Conservation (phyloP, 257 asterid genomes). For the Nicotiana obtusifolia region DNA sequence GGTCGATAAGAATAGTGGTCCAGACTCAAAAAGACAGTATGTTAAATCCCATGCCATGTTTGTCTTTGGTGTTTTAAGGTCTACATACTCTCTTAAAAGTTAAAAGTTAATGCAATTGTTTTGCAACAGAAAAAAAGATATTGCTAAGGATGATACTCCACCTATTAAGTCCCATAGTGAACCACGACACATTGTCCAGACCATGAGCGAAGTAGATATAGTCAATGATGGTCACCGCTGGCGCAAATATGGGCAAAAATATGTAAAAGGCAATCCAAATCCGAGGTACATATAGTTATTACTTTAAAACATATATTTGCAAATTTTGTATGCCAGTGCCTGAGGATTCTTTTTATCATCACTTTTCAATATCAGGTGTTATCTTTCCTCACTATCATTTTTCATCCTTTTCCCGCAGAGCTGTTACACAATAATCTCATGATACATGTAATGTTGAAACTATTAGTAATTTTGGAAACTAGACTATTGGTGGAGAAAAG, state of each 20-base stretch:
- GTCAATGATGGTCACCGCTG: slow-evolving; percentile 90
- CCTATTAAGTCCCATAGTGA: slow-evolving; percentile 45
- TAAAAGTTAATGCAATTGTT: slow-evolving; percentile 16
- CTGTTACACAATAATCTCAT: not conserved
- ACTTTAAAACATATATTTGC: not conserved
- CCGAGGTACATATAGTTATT: slow-evolving; percentile 57
- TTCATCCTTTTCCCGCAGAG: not conserved
- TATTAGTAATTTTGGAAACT: not conserved
- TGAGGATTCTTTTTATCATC: not conserved
- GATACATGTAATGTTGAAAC: not conserved
- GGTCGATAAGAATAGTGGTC: slow-evolving; percentile 32
- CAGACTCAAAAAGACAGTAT: slow-evolving; percentile 67
- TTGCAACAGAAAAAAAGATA: slow-evolving; percentile 54
- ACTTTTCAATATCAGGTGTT: not conserved
- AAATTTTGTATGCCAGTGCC: not conserved
- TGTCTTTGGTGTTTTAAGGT: slow-evolving; percentile 7
- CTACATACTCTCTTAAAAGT: not conserved
- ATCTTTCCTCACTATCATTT: not conserved
- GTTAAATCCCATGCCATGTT: slow-evolving; percentile 20
- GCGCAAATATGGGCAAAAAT: slow-evolving; percentile 97
- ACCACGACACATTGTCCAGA: slow-evolving; percentile 66
- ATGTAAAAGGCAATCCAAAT: slow-evolving; percentile 88
- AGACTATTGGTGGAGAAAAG: not conserved
- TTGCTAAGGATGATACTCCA: slow-evolving; percentile 30
- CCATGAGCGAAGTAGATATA: slow-evolving; percentile 70